Evolutionary conservation across 768 basidiomycete genomes (phyloP), one percentile per base, ranked within the genome.

Genomic region (Calocybe gangraenosa): DNA sequence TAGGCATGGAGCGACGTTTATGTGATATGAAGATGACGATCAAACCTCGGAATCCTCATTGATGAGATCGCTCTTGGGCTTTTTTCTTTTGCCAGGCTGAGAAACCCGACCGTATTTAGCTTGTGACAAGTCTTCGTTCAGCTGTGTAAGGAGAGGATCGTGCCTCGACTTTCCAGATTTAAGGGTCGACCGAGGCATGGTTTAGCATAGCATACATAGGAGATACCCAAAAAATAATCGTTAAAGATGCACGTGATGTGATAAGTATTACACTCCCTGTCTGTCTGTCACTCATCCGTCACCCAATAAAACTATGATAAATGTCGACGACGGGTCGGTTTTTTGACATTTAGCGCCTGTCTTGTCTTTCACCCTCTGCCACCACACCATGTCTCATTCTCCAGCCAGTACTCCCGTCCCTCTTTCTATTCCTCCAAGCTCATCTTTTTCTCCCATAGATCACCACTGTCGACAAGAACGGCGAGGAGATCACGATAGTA

Each of bases 111-210:
- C 94, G 66, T 92, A 92, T 62, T 85, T 90, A 54, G 75, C 81
- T 14, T 85, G 60, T 0, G 75, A 56, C 55, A 90, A 87, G 58
- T 95, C 94, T 48, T 84, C 81, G 42, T 80, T 74, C 44, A 98
- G 76, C 65, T 96, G 89, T 20, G 84, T 71, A 55, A 86, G 82
- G 22, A 98, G 76, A 32, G 94, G 93, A 57, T 92, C 93, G 67
- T 92, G 94, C 58, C 91, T 73, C 15, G 74, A 62, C 52, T 82
- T 88, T 41, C 68, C 67, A 3, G 72, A 54, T 61, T 77, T 83
- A 48, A 68, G 64, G 4, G 72, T 65, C 11, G 25, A 6, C 51
- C 84, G 77, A 50, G 88, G 88, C 88, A 90, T 90, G 50, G 45
- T 52, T 11, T 15, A 19, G 5, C 25, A 6, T 28, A n/a, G n/a